Evolutionary conservation across 139 green algal genomes (phyloP), one percentile per base, ranked within the genome.

Genomic region (Spirogloea muscicola): DNA sequence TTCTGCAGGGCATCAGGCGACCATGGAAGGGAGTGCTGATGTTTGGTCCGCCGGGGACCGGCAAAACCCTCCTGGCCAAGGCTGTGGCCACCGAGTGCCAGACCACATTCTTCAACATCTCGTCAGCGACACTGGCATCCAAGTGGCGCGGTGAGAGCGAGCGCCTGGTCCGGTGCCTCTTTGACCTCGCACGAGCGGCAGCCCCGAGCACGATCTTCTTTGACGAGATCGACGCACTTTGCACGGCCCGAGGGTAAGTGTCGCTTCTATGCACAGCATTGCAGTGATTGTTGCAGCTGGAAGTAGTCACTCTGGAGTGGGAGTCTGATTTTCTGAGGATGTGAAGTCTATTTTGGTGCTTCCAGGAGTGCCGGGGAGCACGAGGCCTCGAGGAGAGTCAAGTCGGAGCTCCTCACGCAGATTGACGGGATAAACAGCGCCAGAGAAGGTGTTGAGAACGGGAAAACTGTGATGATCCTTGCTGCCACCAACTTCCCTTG

Each of bases 31-130:
- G 93, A 1, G 92, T 97, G 43, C 85, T 97, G 70, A 86, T 97
- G 78, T 97, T 96, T 83, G 93, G 93, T 0, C 93, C 93, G 4
- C 93, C 93, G 0, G 92, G 92, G 21, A 95, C 89, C n/a, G 89
- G 87, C 27, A 96, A 97, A 82, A 97, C 92, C 3, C 90, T 97
- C 88, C 83, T 97, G 40, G 92, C 92, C 36, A 94, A 94, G 81
- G 90, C 90, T 18, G 89, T 92, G 33, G 91, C 91, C 16, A 95
- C 90, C 1, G 91, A 95, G 79, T 92, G 87, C 49, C 78, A 81
- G 37, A 96, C 90, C 57, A 92, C 91, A n/a, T 97, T 97, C 84
- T 97, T 97, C 84, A 96, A 91, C 72, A 88, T 96, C 0, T 94
- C 89, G 1, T 90, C 88, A 0, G 86, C 93, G 33, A 96, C 93